These are phyloP conservation scores for Logfia minima DNA, from an alignment of 129 eudicot genomes.

Conservation along the genomic window DNA sequence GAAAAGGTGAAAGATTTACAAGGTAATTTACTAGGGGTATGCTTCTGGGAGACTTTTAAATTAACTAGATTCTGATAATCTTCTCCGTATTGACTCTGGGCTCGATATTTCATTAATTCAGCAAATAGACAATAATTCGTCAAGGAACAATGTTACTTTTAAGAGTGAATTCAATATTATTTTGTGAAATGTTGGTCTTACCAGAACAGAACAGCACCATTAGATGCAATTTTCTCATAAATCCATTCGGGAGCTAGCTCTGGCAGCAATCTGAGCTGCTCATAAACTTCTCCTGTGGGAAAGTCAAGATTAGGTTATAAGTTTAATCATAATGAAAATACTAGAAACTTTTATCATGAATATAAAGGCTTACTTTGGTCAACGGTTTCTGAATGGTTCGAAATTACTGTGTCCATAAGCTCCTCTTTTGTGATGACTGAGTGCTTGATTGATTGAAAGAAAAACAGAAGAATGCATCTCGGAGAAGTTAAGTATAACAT, in stretches of 20 bases:
- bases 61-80: slow-evolving; percentile 54
- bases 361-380: slow-evolving; percentile 58
- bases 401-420: slow-evolving; percentile 54
- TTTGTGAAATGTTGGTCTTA: slow-evolving; percentile 24
- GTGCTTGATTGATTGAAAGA: slow-evolving; percentile 61
- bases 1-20: neutral
- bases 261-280: slow-evolving; percentile 69
- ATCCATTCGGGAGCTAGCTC: slow-evolving; percentile 82
- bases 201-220: slow-evolving; percentile 66
- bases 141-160: neutral
- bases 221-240: slow-evolving; percentile 46
- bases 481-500: neutral
- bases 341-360: neutral
- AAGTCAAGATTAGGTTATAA: slow-evolving; percentile 3
- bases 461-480: slow-evolving; percentile 40
- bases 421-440: slow-evolving; percentile 71
- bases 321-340: neutral
- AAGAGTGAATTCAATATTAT: no score
- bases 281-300: slow-evolving; percentile 75
- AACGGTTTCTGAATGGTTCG: slow-evolving; percentile 54
- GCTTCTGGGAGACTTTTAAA: neutral
- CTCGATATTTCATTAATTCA: slow-evolving; percentile 53
- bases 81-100: slow-evolving; percentile 51
- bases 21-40: neutral
- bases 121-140: slow-evolving; percentile 22